Base-by-base conservation (phyloP, 345 rosid genomes). In the Trapa bicornis region DNA sequence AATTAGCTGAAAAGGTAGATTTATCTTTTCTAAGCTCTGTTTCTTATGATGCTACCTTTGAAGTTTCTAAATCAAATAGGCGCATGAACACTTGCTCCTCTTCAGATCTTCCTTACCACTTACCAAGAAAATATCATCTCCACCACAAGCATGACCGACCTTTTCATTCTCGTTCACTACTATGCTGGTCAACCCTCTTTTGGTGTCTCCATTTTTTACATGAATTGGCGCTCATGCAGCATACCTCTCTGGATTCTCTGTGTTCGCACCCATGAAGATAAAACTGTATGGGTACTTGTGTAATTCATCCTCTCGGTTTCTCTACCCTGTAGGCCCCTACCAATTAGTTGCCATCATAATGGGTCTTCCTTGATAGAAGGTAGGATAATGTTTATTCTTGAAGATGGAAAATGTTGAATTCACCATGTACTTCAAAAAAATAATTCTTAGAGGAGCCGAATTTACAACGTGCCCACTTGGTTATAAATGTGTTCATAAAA, bases 291-390 rank as follows among this genome's bases (percentile, higher is more conserved):
- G 63, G 14, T 35, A 29, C 16, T 32, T 9, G 15, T 58, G 37
- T 32, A 58, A 58, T 58, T 58, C 22, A 33, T n/a, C 54, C 33
- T 54, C 33, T 54, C 35, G 33, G 11, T 5, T 54, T n/a, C 33
- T 54, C 63, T 32, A 16, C 38, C 63, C 35, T 35, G 63, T 58
- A 4, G 37, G 63, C 35, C 37, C 63, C 15, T 58, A 33, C 14
- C 35, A 48, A 22, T 78, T 72, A 42, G 72, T 76, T 80, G 58
- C 69, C 62, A 37, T 67, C 69, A 73, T 75, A 64, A 77, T 75
- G 74, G 68, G 70, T 65, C 53, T 33, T 69, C 58, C 53, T 33
- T 69, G 63, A 68, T 47, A 22, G 52, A 53, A 37, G 72, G 57
- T 61, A 22, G 29, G 29, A 33, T 36, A 60, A 58, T 22, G 29